These are phyloP conservation scores for Ascochyta rabiei DNA, from an alignment of 2,329 filamentous ascomycete species.

Conservation along the genomic window DNA sequence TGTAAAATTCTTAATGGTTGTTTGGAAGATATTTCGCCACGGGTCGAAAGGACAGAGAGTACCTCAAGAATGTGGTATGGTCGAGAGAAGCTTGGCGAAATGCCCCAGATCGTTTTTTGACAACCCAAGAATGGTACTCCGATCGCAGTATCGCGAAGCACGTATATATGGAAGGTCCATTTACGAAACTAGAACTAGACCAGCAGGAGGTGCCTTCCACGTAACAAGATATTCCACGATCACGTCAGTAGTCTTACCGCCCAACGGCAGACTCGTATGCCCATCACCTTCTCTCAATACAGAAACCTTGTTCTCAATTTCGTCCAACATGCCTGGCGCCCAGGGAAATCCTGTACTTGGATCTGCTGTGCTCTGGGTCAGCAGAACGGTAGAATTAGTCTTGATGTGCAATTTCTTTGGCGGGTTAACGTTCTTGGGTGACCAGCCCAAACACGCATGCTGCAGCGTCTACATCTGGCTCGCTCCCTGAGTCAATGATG, in stretches of 20 bases:
- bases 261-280: conserved; percentile 47
- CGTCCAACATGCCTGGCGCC: conserved; percentile 29
- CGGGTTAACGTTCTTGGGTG: conserved; percentile 44
- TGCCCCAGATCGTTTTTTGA: too few relatives aligned
- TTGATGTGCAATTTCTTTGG: conserved; percentile 35
- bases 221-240: conserved; percentile 46
- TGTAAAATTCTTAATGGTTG: too few relatives aligned
- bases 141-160: too few relatives aligned
- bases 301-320: conserved; percentile 42
- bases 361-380: conserved; percentile 51
- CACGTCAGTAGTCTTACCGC: conserved; percentile 40
- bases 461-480: conserved; percentile 46
- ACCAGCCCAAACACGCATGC: conserved; percentile 52
- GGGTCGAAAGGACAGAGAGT: too few relatives aligned
- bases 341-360: conserved; percentile 48
- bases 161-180: not conserved
- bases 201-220: conserved; percentile 35
- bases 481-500: conserved; percentile 46
- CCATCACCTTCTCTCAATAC: conserved; percentile 51
- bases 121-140: too few relatives aligned
- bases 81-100: too few relatives aligned
- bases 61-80: too few relatives aligned
- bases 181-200: conserved; percentile 12
- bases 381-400: conserved; percentile 42
- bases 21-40: too few relatives aligned